Conservation (phyloP, 768 basidiomycete genomes). For the Neoboletus magnificus region DNA sequence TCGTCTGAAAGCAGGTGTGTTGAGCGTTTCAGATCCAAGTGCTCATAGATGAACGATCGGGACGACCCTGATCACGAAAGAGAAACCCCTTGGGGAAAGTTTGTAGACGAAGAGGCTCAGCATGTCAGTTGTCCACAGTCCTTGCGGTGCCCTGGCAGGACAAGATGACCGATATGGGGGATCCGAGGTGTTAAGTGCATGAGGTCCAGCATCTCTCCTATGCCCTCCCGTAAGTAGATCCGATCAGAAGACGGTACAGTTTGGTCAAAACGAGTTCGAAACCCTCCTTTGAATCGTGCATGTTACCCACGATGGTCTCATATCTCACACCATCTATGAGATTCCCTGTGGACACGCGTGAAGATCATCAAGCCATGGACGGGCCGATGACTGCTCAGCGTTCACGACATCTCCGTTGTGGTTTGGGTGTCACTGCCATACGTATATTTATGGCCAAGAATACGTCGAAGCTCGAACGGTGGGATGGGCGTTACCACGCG, state of each 20-base stretch:
- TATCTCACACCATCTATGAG: slow-evolving; percentile 25
- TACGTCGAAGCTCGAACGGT: background rate
- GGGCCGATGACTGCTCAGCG: background rate
- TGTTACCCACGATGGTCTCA: slow-evolving; percentile 23
- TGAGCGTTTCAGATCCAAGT: background rate
- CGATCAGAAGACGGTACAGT: slow-evolving; percentile 27
- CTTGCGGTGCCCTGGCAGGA: background rate
- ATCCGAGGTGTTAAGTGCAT: slow-evolving; percentile 1
- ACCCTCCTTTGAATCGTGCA: background rate
- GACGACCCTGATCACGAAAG: slow-evolving; percentile 8
- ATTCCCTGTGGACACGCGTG: slow-evolving; percentile 7
- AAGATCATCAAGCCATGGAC: background rate
- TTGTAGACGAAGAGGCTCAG: background rate
- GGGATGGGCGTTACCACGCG: background rate
- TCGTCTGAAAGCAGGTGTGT: background rate
- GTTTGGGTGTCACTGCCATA: background rate
- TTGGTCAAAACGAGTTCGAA: slow-evolving; percentile 30
- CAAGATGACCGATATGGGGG: background rate
- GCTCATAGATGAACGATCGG: background rate
- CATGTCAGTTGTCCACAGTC: background rate
- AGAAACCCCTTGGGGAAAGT: background rate
- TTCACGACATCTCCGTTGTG: background rate
- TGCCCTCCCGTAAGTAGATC: slow-evolving; percentile 7
- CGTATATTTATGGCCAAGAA: background rate
- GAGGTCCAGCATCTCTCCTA: background rate